These are phyloP conservation scores for Termitomyces sp. DNA, from an alignment of 768 basidiomycete genomes.

Conservation along the genomic window DNA sequence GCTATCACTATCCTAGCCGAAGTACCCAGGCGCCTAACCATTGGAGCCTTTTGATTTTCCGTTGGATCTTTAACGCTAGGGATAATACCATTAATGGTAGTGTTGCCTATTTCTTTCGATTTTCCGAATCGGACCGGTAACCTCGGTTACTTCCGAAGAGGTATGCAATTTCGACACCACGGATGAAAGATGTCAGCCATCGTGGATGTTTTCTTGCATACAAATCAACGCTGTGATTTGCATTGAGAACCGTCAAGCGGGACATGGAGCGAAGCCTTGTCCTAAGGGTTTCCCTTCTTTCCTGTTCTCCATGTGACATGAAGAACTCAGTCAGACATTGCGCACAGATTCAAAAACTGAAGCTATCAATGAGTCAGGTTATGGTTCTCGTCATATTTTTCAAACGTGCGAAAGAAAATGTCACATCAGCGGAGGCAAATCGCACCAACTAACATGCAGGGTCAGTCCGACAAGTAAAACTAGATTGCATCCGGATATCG, in stretches of 20 bases:
- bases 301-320: neutral
- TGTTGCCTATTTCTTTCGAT: neutral
- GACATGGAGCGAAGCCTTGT: neutral
- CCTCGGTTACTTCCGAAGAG: neutral
- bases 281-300: neutral
- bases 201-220: neutral
- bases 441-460: neutral
- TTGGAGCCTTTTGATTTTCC: no score
- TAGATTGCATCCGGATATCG: neutral
- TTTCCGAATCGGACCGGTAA: slow-evolving; percentile 1
- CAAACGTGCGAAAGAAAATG: neutral
- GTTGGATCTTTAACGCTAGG: neutral
- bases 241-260: neutral
- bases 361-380: neutral
- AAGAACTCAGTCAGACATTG: neutral
- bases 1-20: no score
- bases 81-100: neutral
- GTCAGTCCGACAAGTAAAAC: neutral
- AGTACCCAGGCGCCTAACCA: neutral
- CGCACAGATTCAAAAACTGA: neutral
- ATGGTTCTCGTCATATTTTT: neutral
- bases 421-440: neutral
- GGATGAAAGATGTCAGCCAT: neutral
- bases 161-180: neutral
- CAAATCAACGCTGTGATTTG: neutral